Evolutionary conservation across 1,139 yeast genomes (phyloP).

Genomic region (Yamadazyma taylorii): DNA sequence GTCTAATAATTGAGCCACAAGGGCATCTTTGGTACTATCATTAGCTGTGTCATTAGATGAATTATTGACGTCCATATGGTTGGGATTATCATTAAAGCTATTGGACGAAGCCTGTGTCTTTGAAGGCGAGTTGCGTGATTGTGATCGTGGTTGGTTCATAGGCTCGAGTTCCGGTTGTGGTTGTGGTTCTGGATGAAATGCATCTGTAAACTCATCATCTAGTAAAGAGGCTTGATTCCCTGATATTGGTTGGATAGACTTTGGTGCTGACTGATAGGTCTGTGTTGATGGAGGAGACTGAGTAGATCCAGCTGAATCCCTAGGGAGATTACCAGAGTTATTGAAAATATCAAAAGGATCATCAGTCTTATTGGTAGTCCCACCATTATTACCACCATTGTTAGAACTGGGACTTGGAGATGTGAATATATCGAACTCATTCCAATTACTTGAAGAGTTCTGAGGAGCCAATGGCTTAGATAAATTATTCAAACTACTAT

Average conservation of each 20-base stretch:
- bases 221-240: constrained; percentile 21
- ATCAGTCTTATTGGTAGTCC: constrained; percentile 3
- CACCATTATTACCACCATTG: background rate
- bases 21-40: constrained; percentile 39
- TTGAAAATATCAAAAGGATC: constrained; percentile 26
- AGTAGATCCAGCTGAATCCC: too few species aligned
- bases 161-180: constrained; percentile 7
- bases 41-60: too few species aligned
- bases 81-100: too few species aligned
- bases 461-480: constrained; percentile 1
- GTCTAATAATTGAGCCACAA: constrained; percentile 70
- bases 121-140: too few species aligned
- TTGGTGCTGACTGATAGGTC: too few species aligned
- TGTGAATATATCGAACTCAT: constrained; percentile 15
- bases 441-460: constrained; percentile 8
- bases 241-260: background rate
- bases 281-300: too few species aligned
- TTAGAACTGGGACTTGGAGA: constrained; percentile 7
- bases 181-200: constrained; percentile 21
- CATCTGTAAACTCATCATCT: constrained; percentile 48
- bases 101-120: background rate
- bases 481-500: constrained; percentile 1
- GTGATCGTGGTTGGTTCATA: too few species aligned
- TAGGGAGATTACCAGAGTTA: constrained; percentile 2
- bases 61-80: too few species aligned